A percentile compares a stretch with the other conserved stretches of the same genome.
Conservation (phyloP, 495 filamentous ascomycete species). For the Coniosporium apollinis region DNA sequence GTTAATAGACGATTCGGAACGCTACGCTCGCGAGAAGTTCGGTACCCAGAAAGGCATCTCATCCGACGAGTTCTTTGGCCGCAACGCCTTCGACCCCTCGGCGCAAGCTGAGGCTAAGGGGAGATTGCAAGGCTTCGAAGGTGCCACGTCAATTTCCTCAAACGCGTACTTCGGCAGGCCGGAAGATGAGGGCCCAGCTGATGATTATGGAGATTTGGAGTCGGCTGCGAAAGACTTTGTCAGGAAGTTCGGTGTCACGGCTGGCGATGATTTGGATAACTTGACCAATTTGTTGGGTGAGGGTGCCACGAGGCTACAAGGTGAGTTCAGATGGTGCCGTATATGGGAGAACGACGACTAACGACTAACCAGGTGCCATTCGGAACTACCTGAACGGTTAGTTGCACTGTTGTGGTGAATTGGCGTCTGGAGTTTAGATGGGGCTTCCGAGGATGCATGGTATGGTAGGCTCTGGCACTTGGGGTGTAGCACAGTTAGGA, state of each 20-base stretch:
- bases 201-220: constrained; percentile 72
- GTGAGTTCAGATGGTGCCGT: constrained; percentile 22
- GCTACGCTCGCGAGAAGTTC: constrained; percentile 67
- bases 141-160: constrained; percentile 78
- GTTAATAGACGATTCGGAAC: constrained; percentile 45
- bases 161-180: constrained; percentile 94
- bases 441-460: too few relatives aligned
- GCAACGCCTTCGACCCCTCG: constrained; percentile 63
- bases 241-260: constrained; percentile 83
- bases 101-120: constrained; percentile 73
- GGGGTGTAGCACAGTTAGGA: too few relatives aligned
- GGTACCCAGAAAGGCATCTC: constrained; percentile 90
- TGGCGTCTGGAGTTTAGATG: too few relatives aligned
- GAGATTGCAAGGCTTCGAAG: constrained; percentile 80
- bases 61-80: constrained; percentile 95
- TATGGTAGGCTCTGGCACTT: too few relatives aligned
- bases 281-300: constrained; percentile 66
- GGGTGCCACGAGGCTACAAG: constrained; percentile 68
- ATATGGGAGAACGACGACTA: neutral
- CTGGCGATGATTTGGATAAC: constrained; percentile 88
- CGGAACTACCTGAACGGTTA: constrained; percentile 65
- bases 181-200: constrained; percentile 47
- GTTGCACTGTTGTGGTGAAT: too few relatives aligned
- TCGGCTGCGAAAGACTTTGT: constrained; percentile 88
- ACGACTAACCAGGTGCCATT: constrained; percentile 41